Conservation (phyloP, 1,284 basidiomycete genomes). For the Sporisorium sorghi region DNA sequence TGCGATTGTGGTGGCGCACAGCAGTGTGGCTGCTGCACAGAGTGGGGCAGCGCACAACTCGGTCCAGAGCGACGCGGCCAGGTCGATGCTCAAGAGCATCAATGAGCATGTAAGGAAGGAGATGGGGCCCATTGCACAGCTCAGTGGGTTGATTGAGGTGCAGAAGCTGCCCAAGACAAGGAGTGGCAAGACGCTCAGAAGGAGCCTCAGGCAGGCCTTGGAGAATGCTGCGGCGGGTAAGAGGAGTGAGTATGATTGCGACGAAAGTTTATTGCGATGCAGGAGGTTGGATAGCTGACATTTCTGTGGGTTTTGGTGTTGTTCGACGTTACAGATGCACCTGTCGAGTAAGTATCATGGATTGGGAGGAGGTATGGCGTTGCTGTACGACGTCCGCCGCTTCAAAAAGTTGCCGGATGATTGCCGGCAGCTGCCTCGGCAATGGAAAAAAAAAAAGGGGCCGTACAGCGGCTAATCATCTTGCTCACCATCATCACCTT, state of each 20-base stretch:
- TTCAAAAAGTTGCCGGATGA: conserved; percentile 1
- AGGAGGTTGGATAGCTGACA: conserved; percentile 1
- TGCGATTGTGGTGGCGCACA: conserved; percentile 56
- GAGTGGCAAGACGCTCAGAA: conserved; percentile 60
- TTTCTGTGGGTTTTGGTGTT: not conserved
- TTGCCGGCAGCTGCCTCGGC: conserved; percentile 3
- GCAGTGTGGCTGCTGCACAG: conserved; percentile 24
- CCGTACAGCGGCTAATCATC: no score
- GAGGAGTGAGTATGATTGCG: conserved; percentile 26
- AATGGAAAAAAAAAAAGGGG: no score
- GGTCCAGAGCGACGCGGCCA: conserved; percentile 26
- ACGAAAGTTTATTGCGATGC: not conserved
- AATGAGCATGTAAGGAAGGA: conserved; percentile 61
- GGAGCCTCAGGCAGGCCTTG: conserved; percentile 53
- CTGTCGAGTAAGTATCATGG: conserved; percentile 41
- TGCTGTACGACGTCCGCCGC: not conserved
- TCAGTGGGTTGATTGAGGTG: conserved; percentile 50
- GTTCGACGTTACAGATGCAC: conserved; percentile 24
- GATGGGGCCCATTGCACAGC: conserved; percentile 62
- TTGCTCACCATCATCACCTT: conserved; percentile 7
- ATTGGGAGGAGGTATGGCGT: not conserved
- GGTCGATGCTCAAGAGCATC: conserved; percentile 56
- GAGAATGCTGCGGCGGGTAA: conserved; percentile 57
- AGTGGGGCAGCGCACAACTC: conserved; percentile 32
- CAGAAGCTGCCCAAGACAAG: conserved; percentile 65